Conservation (phyloP, 2,329 filamentous ascomycete genomes). For the Hypoxylon sp. region DNA sequence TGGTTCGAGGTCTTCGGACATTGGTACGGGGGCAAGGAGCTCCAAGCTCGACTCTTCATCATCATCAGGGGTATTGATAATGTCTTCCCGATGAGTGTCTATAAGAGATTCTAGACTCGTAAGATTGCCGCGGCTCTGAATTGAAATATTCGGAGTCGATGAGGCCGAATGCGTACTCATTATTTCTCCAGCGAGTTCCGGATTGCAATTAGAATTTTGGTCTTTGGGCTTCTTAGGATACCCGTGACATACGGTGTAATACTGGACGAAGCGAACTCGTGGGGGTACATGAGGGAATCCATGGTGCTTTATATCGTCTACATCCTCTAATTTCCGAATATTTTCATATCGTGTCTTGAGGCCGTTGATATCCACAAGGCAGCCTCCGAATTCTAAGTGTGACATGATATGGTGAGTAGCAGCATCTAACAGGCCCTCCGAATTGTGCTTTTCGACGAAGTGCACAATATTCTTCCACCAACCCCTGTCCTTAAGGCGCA, state of each 20-base stretch:
- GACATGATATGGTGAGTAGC: slow-evolving; percentile 82
- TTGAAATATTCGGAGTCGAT: slow-evolving; percentile 61
- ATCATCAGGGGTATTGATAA: slow-evolving; percentile 39
- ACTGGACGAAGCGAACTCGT: slow-evolving; percentile 86
- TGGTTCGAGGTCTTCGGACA: slow-evolving; percentile 45
- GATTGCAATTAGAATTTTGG: slow-evolving; percentile 31
- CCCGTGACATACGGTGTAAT: slow-evolving; percentile 89
- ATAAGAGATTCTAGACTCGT: slow-evolving; percentile 41
- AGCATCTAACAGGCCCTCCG: slow-evolving; percentile 77
- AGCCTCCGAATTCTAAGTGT: slow-evolving; percentile 86
- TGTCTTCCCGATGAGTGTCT: slow-evolving; percentile 23
- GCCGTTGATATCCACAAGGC: slow-evolving; percentile 81
- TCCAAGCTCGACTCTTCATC: slow-evolving; percentile 47
- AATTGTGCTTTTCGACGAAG: slow-evolving; percentile 84
- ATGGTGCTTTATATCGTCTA: slow-evolving; percentile 66
- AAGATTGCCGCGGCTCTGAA: slow-evolving; percentile 62
- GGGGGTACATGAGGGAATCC: slow-evolving; percentile 58
- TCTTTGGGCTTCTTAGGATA: slow-evolving; percentile 68
- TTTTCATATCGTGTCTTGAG: slow-evolving; percentile 79
- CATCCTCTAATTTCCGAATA: slow-evolving; percentile 79
- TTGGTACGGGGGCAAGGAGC: slow-evolving; percentile 49
- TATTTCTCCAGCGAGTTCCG: slow-evolving; percentile 39
- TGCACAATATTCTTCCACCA: slow-evolving; percentile 78
- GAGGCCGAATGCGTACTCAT: slow-evolving; percentile 30
- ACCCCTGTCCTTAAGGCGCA: slow-evolving; percentile 76